phyloP scores from a whole-genome alignment of 2,329 filamentous ascomycete genomes.

The Talaromyces sp. region DNA sequence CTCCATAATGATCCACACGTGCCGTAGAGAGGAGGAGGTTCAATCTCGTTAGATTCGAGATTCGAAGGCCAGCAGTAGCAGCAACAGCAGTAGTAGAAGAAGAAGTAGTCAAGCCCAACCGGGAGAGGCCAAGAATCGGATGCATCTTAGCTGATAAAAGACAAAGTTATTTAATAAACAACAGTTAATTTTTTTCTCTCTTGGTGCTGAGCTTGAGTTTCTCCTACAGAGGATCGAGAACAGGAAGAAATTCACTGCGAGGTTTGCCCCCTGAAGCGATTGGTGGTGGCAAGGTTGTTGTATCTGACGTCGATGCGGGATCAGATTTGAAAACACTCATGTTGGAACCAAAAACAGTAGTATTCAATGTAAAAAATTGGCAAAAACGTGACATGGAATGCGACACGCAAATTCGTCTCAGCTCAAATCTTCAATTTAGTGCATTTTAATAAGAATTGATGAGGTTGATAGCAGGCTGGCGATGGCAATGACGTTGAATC shows the following conservation, averaged over 20 bases:
- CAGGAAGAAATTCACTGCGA: neutral
- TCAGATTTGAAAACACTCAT: neutral
- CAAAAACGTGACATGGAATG: neutral
- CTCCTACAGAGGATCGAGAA: neutral
- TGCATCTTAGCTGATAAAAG: neutral
- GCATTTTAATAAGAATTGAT: neutral
- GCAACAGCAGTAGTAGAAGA: no score
- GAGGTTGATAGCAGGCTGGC: neutral
- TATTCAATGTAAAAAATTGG: neutral
- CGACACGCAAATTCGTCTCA: neutral
- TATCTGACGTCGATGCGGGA: neutral
- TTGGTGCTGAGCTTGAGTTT: neutral
- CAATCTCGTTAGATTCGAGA: neutral
- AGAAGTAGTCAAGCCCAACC: neutral
- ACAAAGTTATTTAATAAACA: neutral
- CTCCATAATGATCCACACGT: neutral
- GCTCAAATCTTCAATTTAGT: neutral
- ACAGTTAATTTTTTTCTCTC: neutral
- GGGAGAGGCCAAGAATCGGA: slow-evolving; percentile 1
- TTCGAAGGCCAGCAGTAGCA: neutral
- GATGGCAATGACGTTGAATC: slow-evolving; percentile 7
- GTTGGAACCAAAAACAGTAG: neutral
- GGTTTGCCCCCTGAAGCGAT: neutral
- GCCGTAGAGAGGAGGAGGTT: neutral
- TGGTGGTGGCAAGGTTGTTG: neutral